A percentile compares a stretch with the other conserved stretches of the same genome.
These are phyloP conservation scores for Yamadazyma membranifaciens DNA, from an alignment of 1,139 yeast genomes.

Conservation along the genomic window DNA sequence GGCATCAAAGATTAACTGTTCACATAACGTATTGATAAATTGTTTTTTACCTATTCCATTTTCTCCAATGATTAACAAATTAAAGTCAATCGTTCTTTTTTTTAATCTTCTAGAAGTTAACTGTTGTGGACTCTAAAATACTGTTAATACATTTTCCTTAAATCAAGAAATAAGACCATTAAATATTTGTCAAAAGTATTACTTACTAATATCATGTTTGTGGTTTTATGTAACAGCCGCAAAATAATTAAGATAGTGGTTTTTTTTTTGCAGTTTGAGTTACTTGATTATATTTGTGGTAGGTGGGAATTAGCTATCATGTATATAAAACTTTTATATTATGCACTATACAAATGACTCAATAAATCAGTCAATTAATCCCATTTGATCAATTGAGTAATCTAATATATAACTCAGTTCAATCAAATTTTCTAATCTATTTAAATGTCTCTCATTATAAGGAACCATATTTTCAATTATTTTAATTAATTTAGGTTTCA, in stretches of 20 bases:
- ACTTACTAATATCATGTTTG: constrained; percentile 8
- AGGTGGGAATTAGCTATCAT: not conserved
- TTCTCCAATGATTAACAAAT: constrained; percentile 32
- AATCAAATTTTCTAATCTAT: constrained; percentile 71
- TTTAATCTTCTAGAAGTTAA: constrained; percentile 20
- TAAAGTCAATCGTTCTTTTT: constrained; percentile 18
- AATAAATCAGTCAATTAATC: constrained; percentile 15
- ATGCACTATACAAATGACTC: no score
- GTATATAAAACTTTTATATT: no score
- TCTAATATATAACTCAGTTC: constrained; percentile 86
- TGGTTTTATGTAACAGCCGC: not conserved
- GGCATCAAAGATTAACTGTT: constrained; percentile 14
- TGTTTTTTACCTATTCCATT: constrained; percentile 35
- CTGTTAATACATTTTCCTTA: constrained; percentile 8
- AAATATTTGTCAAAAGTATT: not conserved
- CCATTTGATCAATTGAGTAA: constrained; percentile 80
- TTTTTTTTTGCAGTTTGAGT: not conserved
- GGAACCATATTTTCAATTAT: constrained; percentile 76
- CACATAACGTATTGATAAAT: constrained; percentile 32
- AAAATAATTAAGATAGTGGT: no score
- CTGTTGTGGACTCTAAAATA: constrained; percentile 11
- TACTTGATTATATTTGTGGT: not conserved
- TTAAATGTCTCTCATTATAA: constrained; percentile 81
- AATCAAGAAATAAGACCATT: not conserved
- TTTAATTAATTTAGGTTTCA: constrained; percentile 61